Evolutionary conservation across 345 rosid species (phyloP).

Genomic region (Salix suchowensis): DNA sequence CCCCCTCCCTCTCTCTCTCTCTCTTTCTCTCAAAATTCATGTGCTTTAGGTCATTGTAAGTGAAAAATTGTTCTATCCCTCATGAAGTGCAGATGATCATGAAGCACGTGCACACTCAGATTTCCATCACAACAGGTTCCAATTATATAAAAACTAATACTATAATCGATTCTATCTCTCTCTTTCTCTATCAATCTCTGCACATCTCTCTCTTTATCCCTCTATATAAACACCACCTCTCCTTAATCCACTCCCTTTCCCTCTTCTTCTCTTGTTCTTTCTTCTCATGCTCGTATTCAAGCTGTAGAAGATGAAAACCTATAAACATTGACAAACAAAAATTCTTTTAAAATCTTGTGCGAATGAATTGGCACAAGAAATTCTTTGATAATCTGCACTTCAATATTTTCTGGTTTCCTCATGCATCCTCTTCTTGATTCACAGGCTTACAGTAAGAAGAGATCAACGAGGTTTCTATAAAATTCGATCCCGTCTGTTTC

Average conservation of each 20-base stretch:
- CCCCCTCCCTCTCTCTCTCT: constrained; percentile 19
- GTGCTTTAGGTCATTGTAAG: constrained; percentile 19
- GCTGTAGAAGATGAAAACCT: background rate
- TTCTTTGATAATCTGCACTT: background rate
- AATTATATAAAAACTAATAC: constrained; percentile 36
- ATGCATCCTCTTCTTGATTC: background rate
- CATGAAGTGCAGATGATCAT: constrained; percentile 55
- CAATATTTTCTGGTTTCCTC: no score
- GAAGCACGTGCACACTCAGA: constrained; percentile 73
- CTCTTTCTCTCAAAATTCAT: constrained; percentile 10
- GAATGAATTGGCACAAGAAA: background rate
- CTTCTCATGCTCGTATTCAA: background rate
- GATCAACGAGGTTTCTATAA: background rate
- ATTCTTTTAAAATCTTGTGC: background rate
- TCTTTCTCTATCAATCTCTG: constrained; percentile 19
- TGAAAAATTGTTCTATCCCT: constrained; percentile 17
- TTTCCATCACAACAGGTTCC: constrained; percentile 67
- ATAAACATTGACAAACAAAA: background rate
- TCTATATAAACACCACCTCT: constrained; percentile 6
- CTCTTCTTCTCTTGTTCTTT: background rate
- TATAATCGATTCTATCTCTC: constrained; percentile 41
- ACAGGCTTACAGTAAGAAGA: background rate
- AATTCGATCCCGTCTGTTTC: no score
- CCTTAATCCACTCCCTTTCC: constrained; percentile 4
- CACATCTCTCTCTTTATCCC: constrained; percentile 2